Conservation (phyloP, 257 asterid species). For the Avicennia marina region DNA sequence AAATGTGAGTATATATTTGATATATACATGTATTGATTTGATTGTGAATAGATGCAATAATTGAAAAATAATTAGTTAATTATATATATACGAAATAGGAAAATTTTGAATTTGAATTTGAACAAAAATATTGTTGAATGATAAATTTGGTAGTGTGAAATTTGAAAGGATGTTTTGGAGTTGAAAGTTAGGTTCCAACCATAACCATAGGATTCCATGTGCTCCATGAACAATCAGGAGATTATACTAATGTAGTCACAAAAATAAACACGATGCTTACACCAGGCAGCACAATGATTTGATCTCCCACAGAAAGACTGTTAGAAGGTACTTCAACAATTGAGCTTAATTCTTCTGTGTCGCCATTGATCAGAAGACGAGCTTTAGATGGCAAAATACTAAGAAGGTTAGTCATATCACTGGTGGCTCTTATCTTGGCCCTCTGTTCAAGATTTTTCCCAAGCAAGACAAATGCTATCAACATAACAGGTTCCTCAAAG, state of each 20-base stretch:
- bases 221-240: too few species aligned
- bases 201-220: too few species aligned
- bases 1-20: too few species aligned
- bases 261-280: constrained; percentile 58
- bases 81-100: too few species aligned
- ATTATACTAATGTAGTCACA: too few species aligned
- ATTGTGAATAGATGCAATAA: too few species aligned
- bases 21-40: too few species aligned
- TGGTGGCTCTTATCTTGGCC: constrained; percentile 92
- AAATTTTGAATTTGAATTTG: too few species aligned
- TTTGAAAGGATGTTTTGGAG: too few species aligned
- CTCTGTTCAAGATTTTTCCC: constrained; percentile 98
- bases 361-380: constrained; percentile 67
- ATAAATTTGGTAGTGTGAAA: too few species aligned
- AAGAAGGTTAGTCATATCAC: constrained; percentile 96
- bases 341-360: constrained; percentile 47
- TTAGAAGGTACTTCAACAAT: constrained; percentile 81
- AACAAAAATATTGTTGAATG: too few species aligned
- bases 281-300: constrained; percentile 87
- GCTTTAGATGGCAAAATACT: constrained; percentile 92
- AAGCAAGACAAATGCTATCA: constrained; percentile 94
- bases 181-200: neutral
- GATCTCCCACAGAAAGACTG: constrained; percentile 93
- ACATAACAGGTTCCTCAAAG: constrained; percentile 98
- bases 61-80: too few species aligned